Conservation (phyloP, 1,284 basidiomycete genomes). For the Apiotrichum laibachii region DNA sequence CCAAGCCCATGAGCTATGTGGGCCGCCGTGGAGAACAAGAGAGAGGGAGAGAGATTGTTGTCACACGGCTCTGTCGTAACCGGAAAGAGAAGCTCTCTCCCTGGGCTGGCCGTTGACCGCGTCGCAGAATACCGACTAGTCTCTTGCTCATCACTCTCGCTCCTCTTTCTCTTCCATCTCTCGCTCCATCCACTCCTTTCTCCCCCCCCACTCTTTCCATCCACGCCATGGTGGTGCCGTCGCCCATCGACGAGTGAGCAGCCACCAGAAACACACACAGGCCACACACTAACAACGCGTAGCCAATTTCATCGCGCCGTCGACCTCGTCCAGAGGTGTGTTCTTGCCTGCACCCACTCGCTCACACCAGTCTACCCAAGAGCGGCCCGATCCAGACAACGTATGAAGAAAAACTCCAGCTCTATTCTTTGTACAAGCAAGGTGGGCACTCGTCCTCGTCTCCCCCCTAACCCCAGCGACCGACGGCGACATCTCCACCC, state of each 20-base stretch:
- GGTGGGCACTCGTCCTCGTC: constrained; percentile 55
- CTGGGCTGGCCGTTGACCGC: neutral
- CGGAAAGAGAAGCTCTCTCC: too few relatives aligned
- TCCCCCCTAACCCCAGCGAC: constrained; percentile 29
- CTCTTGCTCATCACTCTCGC: too few relatives aligned
- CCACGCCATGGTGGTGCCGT: constrained; percentile 12
- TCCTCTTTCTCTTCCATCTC: neutral
- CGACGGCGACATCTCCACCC: constrained; percentile 41
- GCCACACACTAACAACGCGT: constrained; percentile 8
- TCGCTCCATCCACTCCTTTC: neutral
- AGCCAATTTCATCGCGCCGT: constrained; percentile 89
- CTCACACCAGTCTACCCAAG: constrained; percentile 66
- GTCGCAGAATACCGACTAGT: neutral
- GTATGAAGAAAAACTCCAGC: constrained; percentile 91
- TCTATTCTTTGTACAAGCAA: constrained; percentile 96
- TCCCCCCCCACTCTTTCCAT: neutral
- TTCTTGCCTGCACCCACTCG: neutral
- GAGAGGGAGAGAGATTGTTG: too few relatives aligned
- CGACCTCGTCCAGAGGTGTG: constrained; percentile 74
- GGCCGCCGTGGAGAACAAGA: too few relatives aligned
- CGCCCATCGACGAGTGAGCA: constrained; percentile 33
- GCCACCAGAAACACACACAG: too few relatives aligned
- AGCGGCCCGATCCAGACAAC: constrained; percentile 93
- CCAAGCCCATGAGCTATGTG: too few relatives aligned
- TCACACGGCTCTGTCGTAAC: too few relatives aligned